phyloP scores from a whole-genome alignment of 148 eudicot genomes.

The Camellia japonica region DNA sequence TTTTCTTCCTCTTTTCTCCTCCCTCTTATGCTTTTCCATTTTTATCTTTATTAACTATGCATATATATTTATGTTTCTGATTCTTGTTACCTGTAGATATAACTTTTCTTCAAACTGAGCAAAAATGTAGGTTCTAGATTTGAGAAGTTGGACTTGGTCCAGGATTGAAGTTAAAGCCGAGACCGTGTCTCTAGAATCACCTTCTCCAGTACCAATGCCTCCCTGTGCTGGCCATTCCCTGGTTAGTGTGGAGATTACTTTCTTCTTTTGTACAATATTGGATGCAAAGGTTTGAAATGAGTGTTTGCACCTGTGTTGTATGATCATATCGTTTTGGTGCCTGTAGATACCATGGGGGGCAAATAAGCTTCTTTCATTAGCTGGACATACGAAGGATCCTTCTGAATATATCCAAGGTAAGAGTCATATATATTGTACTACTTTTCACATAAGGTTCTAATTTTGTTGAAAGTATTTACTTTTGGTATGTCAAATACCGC shows the following conservation, averaged over 20 bases:
- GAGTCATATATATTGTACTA: constrained; percentile 11
- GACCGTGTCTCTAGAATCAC: constrained; percentile 40
- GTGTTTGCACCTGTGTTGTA: not conserved
- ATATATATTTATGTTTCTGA: not conserved
- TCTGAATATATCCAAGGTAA: constrained; percentile 79
- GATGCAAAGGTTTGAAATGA: not conserved
- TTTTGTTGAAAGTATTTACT: not conserved
- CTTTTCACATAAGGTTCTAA: not conserved
- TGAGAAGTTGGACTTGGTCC: constrained; percentile 95
- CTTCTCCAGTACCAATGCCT: constrained; percentile 44
- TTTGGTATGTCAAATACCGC: not conserved
- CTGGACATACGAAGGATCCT: constrained; percentile 92
- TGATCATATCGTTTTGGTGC: constrained; percentile 3
- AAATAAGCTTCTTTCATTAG: constrained; percentile 84
- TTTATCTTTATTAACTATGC: not conserved
- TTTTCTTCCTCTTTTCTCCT: too few species aligned
- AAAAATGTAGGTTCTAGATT: constrained; percentile 67
- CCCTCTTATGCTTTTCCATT: not conserved
- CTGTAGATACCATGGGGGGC: constrained; percentile 85
- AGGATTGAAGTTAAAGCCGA: constrained; percentile 69
- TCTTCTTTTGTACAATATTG: constrained; percentile 12
- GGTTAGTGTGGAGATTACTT: constrained; percentile 54
- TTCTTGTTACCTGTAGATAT: constrained; percentile 12
- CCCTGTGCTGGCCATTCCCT: constrained; percentile 91
- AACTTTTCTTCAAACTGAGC: constrained; percentile 1